Evolutionary conservation across 2,329 filamentous ascomycete species (phyloP), one percentile per base, ranked within the genome.

Genomic region (Hymenoscyphus linearis): DNA sequence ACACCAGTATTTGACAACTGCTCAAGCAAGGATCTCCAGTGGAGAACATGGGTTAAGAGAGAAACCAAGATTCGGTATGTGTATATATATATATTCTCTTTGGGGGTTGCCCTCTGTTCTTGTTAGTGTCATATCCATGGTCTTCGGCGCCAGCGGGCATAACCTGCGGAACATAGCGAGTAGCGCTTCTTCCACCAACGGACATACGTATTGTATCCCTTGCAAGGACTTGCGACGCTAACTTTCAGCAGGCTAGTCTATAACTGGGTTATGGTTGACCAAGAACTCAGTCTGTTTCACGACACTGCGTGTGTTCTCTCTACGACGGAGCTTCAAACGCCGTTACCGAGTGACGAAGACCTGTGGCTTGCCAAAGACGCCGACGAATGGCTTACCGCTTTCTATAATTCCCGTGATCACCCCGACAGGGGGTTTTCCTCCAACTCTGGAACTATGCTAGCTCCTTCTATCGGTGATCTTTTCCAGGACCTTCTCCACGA

Each of bases 231-330:
- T 47, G 40, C 18, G 40, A 47, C 22, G 9, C 40, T 47, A 47
- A 47, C 40, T 25, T 47, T n/a, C 40, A 47, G 40, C 68, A 87
- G 87, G 66, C 77, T 90, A 35, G 83, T 88, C n/a, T 89, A 90
- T 74, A 88, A 87, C 59, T 90, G 87, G 85, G 84, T 87, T 22
- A 88, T 89, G 82, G 80, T 88, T 26, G 88, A 91, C 69, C 87
- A 90, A 68, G 88, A 91, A 72, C 76, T 89, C 60, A 83, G 84
- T 55, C 76, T 89, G 9, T 88, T 88, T 74, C 81, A 87, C 65
- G 85, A 89, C 68, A 82, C 80, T 0, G 78, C 79, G 1, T 84
- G 85, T 0, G 75, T 88, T 35, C 82, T 90, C 60, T 82, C 85
- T 14, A 81, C 88, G 59, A 86, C 82, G 34, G 85, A 90, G 61